A percentile compares a stretch with the other conserved stretches of the same genome.
Evolutionary conservation across 1,139 yeast genomes (phyloP).

Genomic region (Suhomyces bokatorum): DNA sequence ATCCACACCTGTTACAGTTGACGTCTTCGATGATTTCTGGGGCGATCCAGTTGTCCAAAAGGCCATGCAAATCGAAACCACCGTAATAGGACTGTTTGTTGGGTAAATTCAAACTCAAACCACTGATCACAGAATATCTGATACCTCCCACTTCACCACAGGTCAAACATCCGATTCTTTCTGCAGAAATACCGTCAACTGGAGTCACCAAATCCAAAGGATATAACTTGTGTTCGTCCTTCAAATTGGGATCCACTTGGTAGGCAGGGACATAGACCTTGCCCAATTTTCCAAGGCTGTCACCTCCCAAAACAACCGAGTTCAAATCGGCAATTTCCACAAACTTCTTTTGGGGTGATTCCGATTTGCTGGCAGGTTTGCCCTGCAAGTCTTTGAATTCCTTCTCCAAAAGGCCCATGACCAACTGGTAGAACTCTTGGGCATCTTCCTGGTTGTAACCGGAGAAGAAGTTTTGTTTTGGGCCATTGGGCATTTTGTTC

Average conservation of each 20-base stretch:
- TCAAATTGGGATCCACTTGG: slow-evolving; percentile 69
- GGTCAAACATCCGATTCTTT: slow-evolving; percentile 80
- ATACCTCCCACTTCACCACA: slow-evolving; percentile 96
- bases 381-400: slow-evolving; percentile 45
- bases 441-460: slow-evolving; percentile 95
- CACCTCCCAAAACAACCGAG: slow-evolving; percentile 45
- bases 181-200: slow-evolving; percentile 84
- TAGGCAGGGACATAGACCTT: slow-evolving; percentile 67
- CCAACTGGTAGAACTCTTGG: slow-evolving; percentile 86
- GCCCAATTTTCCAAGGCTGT: slow-evolving; percentile 56
- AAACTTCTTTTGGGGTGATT: slow-evolving; percentile 17
- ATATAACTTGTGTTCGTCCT: slow-evolving; percentile 41
- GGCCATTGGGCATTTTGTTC: slow-evolving; percentile 75
- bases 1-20: slow-evolving; percentile 88
- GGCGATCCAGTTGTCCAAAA: slow-evolving; percentile 69
- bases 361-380: slow-evolving; percentile 9
- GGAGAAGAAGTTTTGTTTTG: slow-evolving; percentile 69
- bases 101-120: slow-evolving; percentile 72
- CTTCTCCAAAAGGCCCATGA: slow-evolving; percentile 69
- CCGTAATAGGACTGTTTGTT: slow-evolving; percentile 35
- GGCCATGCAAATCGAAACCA: slow-evolving; percentile 51
- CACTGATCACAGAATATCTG: slow-evolving; percentile 77
- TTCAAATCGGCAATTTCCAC: slow-evolving; percentile 25
- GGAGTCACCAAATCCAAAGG: slow-evolving; percentile 74
- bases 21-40: slow-evolving; percentile 91